Evolutionary conservation across 805 yeast species (phyloP).

Genomic region (Starmerella geochares): DNA sequence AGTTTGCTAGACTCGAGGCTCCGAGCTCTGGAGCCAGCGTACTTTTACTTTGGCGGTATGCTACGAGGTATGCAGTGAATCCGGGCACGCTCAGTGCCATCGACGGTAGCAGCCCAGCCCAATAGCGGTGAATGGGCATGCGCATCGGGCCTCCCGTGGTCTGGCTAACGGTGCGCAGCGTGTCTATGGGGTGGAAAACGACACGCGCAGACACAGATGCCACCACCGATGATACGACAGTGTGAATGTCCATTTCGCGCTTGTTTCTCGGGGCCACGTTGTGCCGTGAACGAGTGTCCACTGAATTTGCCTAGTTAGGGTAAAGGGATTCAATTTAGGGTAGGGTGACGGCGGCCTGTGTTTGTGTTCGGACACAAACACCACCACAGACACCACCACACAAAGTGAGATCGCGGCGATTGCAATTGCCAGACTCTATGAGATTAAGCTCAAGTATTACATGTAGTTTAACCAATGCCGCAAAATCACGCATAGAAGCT

Average conservation of each 20-base stretch:
- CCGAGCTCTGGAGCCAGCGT: conserved; percentile 33
- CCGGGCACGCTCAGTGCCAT: conserved; percentile 36
- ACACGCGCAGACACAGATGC: conserved; percentile 33
- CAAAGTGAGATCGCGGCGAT: no score
- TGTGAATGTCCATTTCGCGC: conserved; percentile 34
- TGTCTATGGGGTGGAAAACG: conserved; percentile 38
- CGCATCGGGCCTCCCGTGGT: conserved; percentile 33
- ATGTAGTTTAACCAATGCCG: background rate
- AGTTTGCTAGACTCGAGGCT: conserved; percentile 30
- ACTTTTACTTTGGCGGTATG: conserved; percentile 35
- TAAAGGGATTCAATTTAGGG: background rate
- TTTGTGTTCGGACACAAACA: no score
- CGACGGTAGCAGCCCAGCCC: conserved; percentile 36
- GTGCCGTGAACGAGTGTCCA: no score
- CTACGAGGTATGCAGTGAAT: conserved; percentile 34
- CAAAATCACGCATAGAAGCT: conserved; percentile 73
- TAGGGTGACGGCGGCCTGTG: background rate
- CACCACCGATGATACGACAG: conserved; percentile 35
- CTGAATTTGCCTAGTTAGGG: background rate
- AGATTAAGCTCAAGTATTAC: background rate
- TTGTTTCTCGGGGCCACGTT: no score
- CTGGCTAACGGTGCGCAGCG: conserved; percentile 36
- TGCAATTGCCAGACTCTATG: background rate
- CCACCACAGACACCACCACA: no score
- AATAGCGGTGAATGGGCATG: conserved; percentile 34